Percentiles rank a stretch among this genome's conserved stretches.
These are phyloP conservation scores for Straminergon stramineum DNA, from an alignment of 225 moss, liverwort and hornwort genomes.

Conservation along the genomic window DNA sequence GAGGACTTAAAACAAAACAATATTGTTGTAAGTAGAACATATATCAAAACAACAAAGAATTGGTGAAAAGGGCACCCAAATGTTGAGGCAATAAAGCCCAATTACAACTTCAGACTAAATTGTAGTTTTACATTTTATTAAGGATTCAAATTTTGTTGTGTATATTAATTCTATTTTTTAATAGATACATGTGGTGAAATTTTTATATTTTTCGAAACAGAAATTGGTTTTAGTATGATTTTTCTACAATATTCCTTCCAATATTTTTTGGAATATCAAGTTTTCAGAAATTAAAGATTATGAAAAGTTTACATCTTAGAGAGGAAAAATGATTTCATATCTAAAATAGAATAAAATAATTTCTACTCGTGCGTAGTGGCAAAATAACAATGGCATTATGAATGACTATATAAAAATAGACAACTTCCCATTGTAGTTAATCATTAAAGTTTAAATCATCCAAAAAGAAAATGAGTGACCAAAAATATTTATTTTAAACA, in stretches of 20 bases:
- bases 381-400: neutral
- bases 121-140: neutral
- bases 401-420: too few species aligned
- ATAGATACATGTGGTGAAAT: neutral
- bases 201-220: neutral
- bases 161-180: neutral
- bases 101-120: neutral
- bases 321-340: neutral
- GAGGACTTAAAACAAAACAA: accelerated
- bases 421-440: too few species aligned
- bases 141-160: neutral
- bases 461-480: neutral
- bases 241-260: neutral
- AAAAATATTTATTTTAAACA: too few species aligned
- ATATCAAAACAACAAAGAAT: neutral
- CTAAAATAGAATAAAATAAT: neutral
- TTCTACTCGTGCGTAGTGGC: neutral
- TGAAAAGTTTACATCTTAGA: neutral
- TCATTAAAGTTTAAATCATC: neutral
- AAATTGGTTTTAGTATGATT: neutral
- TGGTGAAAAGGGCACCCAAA: neutral
- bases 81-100: neutral
- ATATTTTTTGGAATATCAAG: too few species aligned
- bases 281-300: too few species aligned
- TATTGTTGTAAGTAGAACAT: neutral